Percentiles rank a stretch among this genome's conserved stretches.
Evolutionary conservation across 192 early-diverging fungal species (phyloP).

Genomic region (Geranomyces variabilis): DNA sequence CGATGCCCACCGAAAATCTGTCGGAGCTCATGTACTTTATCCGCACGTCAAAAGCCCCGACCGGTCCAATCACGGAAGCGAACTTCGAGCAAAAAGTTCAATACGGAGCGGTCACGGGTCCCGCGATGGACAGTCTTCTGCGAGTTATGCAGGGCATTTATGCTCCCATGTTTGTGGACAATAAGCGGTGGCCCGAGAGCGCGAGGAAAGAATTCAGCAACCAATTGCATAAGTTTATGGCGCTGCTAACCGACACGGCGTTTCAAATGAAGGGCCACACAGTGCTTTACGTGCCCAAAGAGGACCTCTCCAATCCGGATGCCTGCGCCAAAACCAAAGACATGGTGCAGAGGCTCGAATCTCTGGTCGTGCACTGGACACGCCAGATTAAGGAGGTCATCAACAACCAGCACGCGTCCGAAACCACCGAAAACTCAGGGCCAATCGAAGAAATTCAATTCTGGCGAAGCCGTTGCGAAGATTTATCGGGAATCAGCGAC

Average conservation of each 20-base stretch:
- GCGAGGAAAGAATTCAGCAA: slow-evolving; percentile 62
- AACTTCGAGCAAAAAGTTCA: slow-evolving; percentile 58
- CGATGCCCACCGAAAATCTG: slow-evolving; percentile 33
- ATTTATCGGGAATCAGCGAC: slow-evolving; percentile 64
- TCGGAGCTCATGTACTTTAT: slow-evolving; percentile 54
- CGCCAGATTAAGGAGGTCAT: slow-evolving; percentile 70
- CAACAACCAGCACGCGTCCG: slow-evolving; percentile 63
- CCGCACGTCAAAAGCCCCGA: slow-evolving; percentile 16
- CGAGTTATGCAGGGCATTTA: slow-evolving; percentile 61
- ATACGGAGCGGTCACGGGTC: slow-evolving; percentile 54
- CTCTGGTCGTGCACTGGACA: slow-evolving; percentile 66
- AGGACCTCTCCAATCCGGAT: slow-evolving; percentile 47
- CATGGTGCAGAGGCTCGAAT: slow-evolving; percentile 61
- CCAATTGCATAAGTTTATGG: slow-evolving; percentile 69
- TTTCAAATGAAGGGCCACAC: slow-evolving; percentile 65
- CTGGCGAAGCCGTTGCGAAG: slow-evolving; percentile 63
- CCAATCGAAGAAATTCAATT: slow-evolving; percentile 70
- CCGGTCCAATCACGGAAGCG: slow-evolving; percentile 28
- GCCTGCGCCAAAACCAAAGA: slow-evolving; percentile 54
- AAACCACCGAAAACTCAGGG: slow-evolving; percentile 62
- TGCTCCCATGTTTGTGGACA: slow-evolving; percentile 63
- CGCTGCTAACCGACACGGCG: slow-evolving; percentile 61
- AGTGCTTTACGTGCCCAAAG: slow-evolving; percentile 62
- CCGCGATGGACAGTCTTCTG: slow-evolving; percentile 56
- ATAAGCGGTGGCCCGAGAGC: slow-evolving; percentile 65